These are phyloP conservation scores for Pyricularia pennisetigena DNA, from an alignment of 2,329 filamentous ascomycete genomes.

Conservation along the genomic window DNA sequence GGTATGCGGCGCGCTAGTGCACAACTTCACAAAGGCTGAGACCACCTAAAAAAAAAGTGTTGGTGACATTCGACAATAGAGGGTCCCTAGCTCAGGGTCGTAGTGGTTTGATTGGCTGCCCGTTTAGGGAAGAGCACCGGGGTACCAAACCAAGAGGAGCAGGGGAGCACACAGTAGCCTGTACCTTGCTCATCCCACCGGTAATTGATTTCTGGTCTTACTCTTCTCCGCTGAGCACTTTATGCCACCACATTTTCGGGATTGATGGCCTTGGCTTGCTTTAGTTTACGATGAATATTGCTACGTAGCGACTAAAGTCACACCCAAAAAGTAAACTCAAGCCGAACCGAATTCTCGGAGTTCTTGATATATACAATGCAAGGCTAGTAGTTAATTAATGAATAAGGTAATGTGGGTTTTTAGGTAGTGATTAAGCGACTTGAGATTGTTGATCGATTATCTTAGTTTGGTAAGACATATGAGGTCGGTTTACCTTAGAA, in stretches of 20 bases:
- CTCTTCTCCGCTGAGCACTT: not conserved
- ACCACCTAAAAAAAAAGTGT: not conserved
- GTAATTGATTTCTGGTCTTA: not conserved
- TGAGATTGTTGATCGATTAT: no score
- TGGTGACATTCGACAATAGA: not conserved
- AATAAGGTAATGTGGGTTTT: no score
- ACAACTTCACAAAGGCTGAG: not conserved
- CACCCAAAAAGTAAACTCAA: not conserved
- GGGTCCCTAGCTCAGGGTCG: not conserved
- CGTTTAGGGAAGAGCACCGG: not conserved
- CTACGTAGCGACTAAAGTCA: not conserved
- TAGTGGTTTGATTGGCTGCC: not conserved
- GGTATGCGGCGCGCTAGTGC: not conserved
- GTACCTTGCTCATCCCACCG: not conserved
- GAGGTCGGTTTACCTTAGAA: no score
- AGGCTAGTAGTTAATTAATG: not conserved
- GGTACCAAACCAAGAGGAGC: not conserved
- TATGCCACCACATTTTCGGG: not conserved
- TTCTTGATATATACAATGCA: not conserved
- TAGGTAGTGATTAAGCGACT: no score
- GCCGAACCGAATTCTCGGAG: no score
- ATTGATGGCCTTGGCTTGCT: no score
- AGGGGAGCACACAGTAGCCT: not conserved
- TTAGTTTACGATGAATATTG: no score
- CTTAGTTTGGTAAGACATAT: no score